Conservation (phyloP, 139 green algal genomes). For the Chlorella sp. region DNA sequence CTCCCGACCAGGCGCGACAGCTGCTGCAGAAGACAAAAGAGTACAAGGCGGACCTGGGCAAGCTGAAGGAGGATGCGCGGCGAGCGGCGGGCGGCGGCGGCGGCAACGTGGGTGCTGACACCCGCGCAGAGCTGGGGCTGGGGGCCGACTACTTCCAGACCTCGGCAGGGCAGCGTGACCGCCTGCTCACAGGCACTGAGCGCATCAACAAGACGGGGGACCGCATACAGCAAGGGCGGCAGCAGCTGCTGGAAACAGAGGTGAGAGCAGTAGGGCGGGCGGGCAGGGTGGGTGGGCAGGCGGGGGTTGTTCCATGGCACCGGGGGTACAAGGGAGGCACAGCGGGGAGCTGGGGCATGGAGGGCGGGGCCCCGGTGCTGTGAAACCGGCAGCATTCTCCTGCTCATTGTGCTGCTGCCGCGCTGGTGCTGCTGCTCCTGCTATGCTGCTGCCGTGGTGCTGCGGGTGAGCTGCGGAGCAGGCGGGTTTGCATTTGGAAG, state of each 20-base stretch:
- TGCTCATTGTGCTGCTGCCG: too few species aligned
- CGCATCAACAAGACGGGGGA: slow-evolving; percentile 78
- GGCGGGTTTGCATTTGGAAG: too few species aligned
- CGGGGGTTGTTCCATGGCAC: neutral
- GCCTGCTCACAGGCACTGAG: slow-evolving; percentile 83
- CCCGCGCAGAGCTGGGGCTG: slow-evolving; percentile 82
- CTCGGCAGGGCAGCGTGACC: slow-evolving; percentile 80
- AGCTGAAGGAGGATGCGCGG: slow-evolving; percentile 65
- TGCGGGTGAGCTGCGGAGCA: too few species aligned
- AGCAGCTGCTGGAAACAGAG: slow-evolving; percentile 88
- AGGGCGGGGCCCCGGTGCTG: too few species aligned
- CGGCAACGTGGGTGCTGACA: slow-evolving; percentile 1
- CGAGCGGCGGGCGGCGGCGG: slow-evolving; percentile 9
- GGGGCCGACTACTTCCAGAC: slow-evolving; percentile 79
- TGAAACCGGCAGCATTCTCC: too few species aligned
- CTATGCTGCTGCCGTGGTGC: too few species aligned
- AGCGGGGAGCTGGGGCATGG: too few species aligned
- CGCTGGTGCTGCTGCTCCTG: too few species aligned
- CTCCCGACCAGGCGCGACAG: slow-evolving; percentile 62
- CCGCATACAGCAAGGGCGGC: slow-evolving; percentile 77
- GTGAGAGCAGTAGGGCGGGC: slow-evolving; percentile 60
- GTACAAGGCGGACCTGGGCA: slow-evolving; percentile 87
- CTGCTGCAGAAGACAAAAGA: slow-evolving; percentile 87
- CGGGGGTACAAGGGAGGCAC: too few species aligned
- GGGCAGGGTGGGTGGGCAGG: neutral